phyloP scores from a whole-genome alignment of 2,329 filamentous ascomycete species.

The Pyrenophora graminea region DNA sequence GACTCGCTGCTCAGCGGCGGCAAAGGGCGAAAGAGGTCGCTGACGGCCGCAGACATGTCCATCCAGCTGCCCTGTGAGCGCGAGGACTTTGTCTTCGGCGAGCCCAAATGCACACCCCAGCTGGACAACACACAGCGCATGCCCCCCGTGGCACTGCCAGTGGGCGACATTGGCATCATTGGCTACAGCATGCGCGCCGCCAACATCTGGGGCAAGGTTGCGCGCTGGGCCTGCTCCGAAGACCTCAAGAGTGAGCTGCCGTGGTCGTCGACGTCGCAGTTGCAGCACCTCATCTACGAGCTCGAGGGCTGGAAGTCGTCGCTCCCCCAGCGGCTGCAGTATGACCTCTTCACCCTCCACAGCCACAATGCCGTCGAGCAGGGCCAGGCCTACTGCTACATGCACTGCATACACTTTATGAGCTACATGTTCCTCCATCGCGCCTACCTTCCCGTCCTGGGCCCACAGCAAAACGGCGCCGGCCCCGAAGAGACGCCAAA shows the following conservation, averaged over 20 bases:
- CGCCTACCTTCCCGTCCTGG: constrained; percentile 47
- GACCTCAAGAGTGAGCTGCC: constrained; percentile 44
- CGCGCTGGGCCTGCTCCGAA: constrained; percentile 47
- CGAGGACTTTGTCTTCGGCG: constrained; percentile 47
- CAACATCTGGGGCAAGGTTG: constrained; percentile 50
- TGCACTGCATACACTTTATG: constrained; percentile 51
- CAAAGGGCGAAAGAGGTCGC: constrained; percentile 45
- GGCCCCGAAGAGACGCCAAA: constrained; percentile 37
- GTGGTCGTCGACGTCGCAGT: constrained; percentile 43
- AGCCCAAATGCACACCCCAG: constrained; percentile 42
- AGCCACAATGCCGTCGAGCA: constrained; percentile 50
- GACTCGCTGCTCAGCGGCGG: constrained; percentile 49
- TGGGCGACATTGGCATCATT: constrained; percentile 46
- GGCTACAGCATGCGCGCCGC: constrained; percentile 47
- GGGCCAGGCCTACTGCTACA: constrained; percentile 49
- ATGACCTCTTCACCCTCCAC: constrained; percentile 46
- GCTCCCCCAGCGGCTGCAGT: constrained; percentile 43
- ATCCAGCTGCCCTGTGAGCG: constrained; percentile 49
- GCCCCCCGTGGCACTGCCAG: constrained; percentile 32
- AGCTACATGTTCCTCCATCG: constrained; percentile 49
- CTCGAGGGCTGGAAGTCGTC: constrained; percentile 44
- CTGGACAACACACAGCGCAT: constrained; percentile 39
- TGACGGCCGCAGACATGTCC: constrained; percentile 43
- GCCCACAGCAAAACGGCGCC: constrained; percentile 35
- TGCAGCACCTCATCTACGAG: constrained; percentile 42